Base-by-base conservation (phyloP, 768 basidiomycete species). In the Kwoniella botswanensis region DNA sequence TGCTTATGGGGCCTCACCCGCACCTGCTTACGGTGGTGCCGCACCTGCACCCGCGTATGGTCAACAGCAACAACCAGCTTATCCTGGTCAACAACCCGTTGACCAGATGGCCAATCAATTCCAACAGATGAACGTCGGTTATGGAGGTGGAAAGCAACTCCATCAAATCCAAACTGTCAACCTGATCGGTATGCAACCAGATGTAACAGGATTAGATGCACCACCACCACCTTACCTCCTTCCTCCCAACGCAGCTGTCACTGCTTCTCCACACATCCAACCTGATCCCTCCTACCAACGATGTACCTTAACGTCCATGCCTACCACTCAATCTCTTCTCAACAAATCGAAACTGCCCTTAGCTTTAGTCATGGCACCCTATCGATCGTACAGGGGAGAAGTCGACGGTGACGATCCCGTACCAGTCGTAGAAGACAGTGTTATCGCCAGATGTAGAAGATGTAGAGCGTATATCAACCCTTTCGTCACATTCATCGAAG, bases 381-480 rank as follows among this genome's bases (percentile, higher is more conserved):
- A 96, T 83, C 90, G 95, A 43, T 90, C 91, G 0, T 82, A 94
- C 70, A 90, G 93, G 76, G 80, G 84, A 11, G 15, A 22, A 42
- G 73, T 90, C 89, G 79, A 94, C 50, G 75, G 83, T 75, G 91
- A 55, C 80, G 89, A 90, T 53, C 87, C 88, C 1, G 93, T 98
- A 22, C 93, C 94, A n/a, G 87, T 98, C 52, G 89, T 98, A 10
- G 89, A 91, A 0, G 96, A 98, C 81, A 93, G 92, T 0, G 92
- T 98, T 55, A 98, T 98, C 78, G 95, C 96, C 54, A 91, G 96
- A 55, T 98, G 96, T 85, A 88, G 96, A 72, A 89, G 96, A 21
- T 98, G 96, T 86, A 89, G 96, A 80, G 91, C 94, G 44, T 98
- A 98, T 85, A 98, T 98, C 84, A 96, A 98, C 81, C 94, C 96